phyloP scores from a whole-genome alignment of 805 yeast genomes.

The Barnettozyma wickerhamii region DNA sequence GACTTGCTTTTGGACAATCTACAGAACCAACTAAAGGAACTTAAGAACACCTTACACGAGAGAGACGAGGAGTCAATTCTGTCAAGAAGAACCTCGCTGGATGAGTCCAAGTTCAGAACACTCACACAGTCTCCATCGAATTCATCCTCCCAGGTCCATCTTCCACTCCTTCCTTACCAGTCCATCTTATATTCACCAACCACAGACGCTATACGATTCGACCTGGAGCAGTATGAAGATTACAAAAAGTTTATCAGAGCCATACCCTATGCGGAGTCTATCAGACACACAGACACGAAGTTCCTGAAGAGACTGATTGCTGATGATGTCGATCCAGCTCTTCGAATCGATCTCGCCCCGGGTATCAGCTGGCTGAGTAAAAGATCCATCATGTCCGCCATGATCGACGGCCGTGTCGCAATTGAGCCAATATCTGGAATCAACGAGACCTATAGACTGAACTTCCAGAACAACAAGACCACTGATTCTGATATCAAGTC shows the following conservation, averaged over 20 bases:
- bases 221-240: conserved; percentile 33
- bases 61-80: conserved; percentile 31
- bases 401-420: conserved; percentile 75
- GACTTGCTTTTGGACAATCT: conserved; percentile 61
- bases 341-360: conserved; percentile 59
- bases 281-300: conserved; percentile 38
- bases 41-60: conserved; percentile 56
- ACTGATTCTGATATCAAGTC: conserved; percentile 25
- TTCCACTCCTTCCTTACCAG: conserved; percentile 16
- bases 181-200: conserved; percentile 37
- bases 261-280: conserved; percentile 29
- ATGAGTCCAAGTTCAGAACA: conserved; percentile 3
- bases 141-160: background rate
- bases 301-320: conserved; percentile 60
- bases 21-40: conserved; percentile 60
- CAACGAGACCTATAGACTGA: conserved; percentile 63
- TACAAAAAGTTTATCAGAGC: conserved; percentile 35
- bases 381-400: conserved; percentile 55
- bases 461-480: conserved; percentile 20
- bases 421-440: conserved; percentile 85
- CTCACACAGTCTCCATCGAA: conserved; percentile 1
- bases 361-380: conserved; percentile 59
- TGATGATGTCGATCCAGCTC: conserved; percentile 78
- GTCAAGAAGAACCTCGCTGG: conserved; percentile 14
- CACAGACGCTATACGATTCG: conserved; percentile 38